phyloP scores from a whole-genome alignment of 2,329 filamentous ascomycete species.

The Madurella fahalii region DNA sequence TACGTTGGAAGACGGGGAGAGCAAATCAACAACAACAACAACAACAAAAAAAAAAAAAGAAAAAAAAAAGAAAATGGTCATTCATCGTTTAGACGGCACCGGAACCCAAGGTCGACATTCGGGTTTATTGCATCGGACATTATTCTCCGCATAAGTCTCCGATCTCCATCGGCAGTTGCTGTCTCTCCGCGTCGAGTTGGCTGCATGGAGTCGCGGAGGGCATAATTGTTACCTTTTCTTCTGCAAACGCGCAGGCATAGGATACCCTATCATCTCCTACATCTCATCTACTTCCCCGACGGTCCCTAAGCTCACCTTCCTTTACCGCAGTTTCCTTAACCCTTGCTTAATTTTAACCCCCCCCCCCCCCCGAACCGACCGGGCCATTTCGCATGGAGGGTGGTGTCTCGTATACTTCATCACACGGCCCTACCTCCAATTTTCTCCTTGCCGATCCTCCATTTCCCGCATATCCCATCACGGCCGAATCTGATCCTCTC shows the following conservation, averaged over 20 bases:
- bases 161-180: not conserved
- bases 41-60: not conserved
- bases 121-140: not conserved
- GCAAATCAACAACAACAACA: no score
- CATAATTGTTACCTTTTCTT: not conserved
- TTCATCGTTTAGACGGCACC: conserved; percentile 12
- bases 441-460: not conserved
- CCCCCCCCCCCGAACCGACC: not conserved
- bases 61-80: not conserved
- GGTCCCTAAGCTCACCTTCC: not conserved
- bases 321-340: not conserved
- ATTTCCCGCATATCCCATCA: not conserved
- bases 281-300: not conserved
- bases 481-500: not conserved
- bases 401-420: not conserved
- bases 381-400: not conserved
- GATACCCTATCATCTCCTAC: not conserved
- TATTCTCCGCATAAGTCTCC: not conserved
- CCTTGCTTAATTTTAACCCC: no score
- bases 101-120: not conserved
- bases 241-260: not conserved
- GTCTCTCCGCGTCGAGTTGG: not conserved
- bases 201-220: conserved; percentile 4
- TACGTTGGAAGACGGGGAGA: not conserved
- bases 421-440: not conserved